Base-by-base conservation (phyloP, 495 filamentous ascomycete species). In the Penicillium malachiteum region DNA sequence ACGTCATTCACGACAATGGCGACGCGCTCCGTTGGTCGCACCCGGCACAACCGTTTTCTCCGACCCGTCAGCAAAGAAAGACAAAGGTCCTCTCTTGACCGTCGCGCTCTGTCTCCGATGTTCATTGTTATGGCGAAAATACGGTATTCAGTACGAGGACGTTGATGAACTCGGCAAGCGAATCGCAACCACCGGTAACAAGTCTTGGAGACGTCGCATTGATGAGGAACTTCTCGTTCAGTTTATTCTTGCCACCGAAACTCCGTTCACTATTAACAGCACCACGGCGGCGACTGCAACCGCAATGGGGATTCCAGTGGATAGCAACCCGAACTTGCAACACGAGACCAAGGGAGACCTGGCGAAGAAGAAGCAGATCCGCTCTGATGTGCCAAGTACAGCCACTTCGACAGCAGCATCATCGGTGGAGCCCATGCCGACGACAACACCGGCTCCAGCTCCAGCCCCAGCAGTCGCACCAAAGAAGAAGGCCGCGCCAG, bases 81-180 rank as follows among this genome's bases (percentile, higher is more conserved):
- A 96, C 52, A 96, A 95, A 63, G 82, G 82, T 3, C 76, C 78
- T n/a, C 81, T 85, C 63, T 83, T 92, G 16, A 83, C 92, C 12
- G 83, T 92, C 35, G 90, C 93, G 2, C 82, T 99, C 6, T 99
- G 94, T 69, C 77, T 89, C 50, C 85, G 92, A 6, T 99, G 94
- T 71, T 92, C 91, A 16, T 81, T 90, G 43, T 75, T 97, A 32
- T 99, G 94, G 94, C 83, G 94, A 33, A 88, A 92, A 54, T 97
- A 97, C 64, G 92, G 87, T 9, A 91, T 99, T 52, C 90, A 94
- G 55, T 99, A 91, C 84, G 94, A 97, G 66, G 89, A 95, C 59
- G 79, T 89, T n/a, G 94, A 97, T 51, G 94, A 97, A 58, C 80
- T 96, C 34, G 86, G 87, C 18, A 96, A 94, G 78, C 94, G 95